phyloP scores from a whole-genome alignment of 2,329 filamentous ascomycete species.

The Xylariomycetidae sp. region DNA sequence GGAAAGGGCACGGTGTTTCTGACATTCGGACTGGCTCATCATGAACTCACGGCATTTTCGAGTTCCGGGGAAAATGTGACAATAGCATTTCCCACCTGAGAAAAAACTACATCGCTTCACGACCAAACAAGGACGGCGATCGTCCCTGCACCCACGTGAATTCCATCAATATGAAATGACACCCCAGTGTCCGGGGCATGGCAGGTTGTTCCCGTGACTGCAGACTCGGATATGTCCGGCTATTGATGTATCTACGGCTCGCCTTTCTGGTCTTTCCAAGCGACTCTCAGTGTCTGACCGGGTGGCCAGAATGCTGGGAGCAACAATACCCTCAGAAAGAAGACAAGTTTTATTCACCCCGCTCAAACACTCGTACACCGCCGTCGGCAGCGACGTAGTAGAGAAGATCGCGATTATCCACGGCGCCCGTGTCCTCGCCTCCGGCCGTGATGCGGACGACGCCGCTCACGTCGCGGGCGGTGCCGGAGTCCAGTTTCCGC shows the following conservation, averaged over 20 bases:
- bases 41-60: constrained; percentile 22
- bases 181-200: too few relatives aligned
- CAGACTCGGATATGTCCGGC: too few relatives aligned
- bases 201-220: too few relatives aligned
- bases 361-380: constrained; percentile 74
- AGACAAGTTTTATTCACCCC: constrained; percentile 51
- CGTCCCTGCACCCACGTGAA: too few relatives aligned
- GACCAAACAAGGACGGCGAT: too few relatives aligned
- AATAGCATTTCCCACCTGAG: constrained; percentile 22
- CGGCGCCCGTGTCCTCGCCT: constrained; percentile 16
- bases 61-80: constrained; percentile 24
- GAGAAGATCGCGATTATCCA: constrained; percentile 64
- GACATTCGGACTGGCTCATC: constrained; percentile 28
- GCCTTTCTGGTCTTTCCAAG: too few relatives aligned
- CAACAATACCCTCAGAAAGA: constrained; percentile 7
- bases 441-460: constrained; percentile 71
- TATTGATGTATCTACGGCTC: too few relatives aligned
- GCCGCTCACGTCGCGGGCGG: constrained; percentile 86
- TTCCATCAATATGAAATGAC: too few relatives aligned
- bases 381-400: constrained; percentile 79
- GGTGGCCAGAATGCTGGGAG: constrained; percentile 4
- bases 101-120: too few relatives aligned
- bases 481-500: constrained; percentile 75
- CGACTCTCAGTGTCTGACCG: neutral
- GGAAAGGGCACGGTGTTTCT: constrained; percentile 28